A percentile compares a stretch with the other conserved stretches of the same genome.
Conservation (phyloP, 768 basidiomycete genomes). For the Lactarius psammicola region DNA sequence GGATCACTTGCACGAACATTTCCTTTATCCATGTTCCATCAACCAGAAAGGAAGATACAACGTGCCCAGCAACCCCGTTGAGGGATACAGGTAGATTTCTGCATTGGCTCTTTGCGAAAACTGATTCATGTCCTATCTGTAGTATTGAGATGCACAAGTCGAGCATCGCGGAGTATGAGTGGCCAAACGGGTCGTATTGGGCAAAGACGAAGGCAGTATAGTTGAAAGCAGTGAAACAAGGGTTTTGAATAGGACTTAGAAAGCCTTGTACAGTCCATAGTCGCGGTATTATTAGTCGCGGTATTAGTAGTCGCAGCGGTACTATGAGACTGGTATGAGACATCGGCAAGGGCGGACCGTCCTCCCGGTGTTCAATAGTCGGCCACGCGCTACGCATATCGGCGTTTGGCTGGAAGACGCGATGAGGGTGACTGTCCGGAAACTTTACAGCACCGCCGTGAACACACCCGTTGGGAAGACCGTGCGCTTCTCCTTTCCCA, state of each 20-base stretch:
- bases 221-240: not conserved
- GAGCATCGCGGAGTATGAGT: slow-evolving; percentile 82
- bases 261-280: too few relatives aligned
- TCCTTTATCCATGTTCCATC: slow-evolving; percentile 84
- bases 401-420: not conserved
- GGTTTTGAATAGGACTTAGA: too few relatives aligned
- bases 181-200: slow-evolving; percentile 88
- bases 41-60: slow-evolving; percentile 85
- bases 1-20: slow-evolving; percentile 93
- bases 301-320: too few relatives aligned
- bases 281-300: too few relatives aligned
- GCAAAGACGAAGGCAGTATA: slow-evolving; percentile 31
- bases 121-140: slow-evolving; percentile 16
- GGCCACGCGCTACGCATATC: not conserved
- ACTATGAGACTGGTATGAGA: too few relatives aligned
- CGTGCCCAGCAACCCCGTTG: slow-evolving; percentile 69
- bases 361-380: not conserved
- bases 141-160: slow-evolving; percentile 87
- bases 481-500: not conserved
- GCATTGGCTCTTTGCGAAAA: not conserved
- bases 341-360: not conserved
- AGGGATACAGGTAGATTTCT: slow-evolving; percentile 68
- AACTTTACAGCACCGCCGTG: not conserved
- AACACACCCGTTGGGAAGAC: not conserved
- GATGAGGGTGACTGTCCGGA: slow-evolving; percentile 16